A percentile compares a stretch with the other conserved stretches of the same genome.
These are phyloP conservation scores for Wickerhamiella qilinensis DNA, from an alignment of 805 yeast species.

Conservation along the genomic window DNA sequence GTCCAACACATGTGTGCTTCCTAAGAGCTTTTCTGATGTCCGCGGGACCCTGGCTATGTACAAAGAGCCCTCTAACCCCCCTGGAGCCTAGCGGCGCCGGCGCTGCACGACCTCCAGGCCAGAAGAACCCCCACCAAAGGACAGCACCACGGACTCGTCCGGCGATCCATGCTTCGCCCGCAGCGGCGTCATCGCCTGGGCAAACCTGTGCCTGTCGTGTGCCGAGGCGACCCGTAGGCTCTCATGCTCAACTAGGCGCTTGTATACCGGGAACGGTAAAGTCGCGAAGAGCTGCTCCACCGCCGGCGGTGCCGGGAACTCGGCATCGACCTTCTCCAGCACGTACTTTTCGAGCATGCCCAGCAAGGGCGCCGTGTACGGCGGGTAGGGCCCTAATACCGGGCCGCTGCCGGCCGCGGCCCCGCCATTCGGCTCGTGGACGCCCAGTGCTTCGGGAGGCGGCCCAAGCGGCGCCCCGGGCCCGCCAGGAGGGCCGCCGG, in stretches of 20 bases:
- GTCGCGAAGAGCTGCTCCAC: conserved; percentile 13
- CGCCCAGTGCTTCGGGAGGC: too few species aligned
- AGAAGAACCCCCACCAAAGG: conserved; percentile 22
- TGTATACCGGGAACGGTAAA: neutral
- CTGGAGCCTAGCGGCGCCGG: too few species aligned
- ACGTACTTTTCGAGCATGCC: conserved; percentile 11
- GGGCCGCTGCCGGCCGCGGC: too few species aligned
- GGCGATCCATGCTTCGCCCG: conserved; percentile 11
- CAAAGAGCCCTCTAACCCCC: too few species aligned
- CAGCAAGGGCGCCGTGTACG: neutral
- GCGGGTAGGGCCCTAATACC: too few species aligned
- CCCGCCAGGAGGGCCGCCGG: too few species aligned
- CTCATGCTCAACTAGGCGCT: neutral
- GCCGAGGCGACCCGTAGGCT: neutral
- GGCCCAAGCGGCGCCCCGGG: too few species aligned
- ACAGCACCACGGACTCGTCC: conserved; percentile 23
- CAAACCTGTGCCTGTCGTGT: conserved; percentile 8
- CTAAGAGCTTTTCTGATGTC: too few species aligned
- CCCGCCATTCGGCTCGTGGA: too few species aligned
- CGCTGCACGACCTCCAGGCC: conserved; percentile 15
- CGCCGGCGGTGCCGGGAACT: neutral
- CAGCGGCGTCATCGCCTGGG: conserved; percentile 16
- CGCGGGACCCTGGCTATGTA: too few species aligned
- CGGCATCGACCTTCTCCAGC: conserved; percentile 11
- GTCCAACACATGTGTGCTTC: too few species aligned